Evolutionary conservation across 352 stramenopile species (phyloP).

Genomic region (Plasmopara muralis): DNA sequence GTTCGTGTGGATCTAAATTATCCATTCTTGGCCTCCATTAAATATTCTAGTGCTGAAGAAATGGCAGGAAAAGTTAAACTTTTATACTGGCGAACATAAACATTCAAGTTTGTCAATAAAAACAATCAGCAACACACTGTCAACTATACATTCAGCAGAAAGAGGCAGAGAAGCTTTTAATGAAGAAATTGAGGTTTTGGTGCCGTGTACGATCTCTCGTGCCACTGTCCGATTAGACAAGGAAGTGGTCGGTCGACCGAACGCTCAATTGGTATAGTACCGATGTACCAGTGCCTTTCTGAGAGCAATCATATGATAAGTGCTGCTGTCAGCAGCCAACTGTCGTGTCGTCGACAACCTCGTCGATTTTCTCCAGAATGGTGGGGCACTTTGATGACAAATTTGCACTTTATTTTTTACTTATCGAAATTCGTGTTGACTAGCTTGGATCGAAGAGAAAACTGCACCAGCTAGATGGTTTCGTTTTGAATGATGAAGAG

Average conservation of each 20-base stretch:
- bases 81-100: slow-evolving; percentile 26
- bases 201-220: slow-evolving; percentile 6
- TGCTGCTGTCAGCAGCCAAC: slow-evolving; percentile 11
- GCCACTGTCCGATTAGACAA: slow-evolving; percentile 2
- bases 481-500: slow-evolving; percentile 16
- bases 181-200: slow-evolving; percentile 3
- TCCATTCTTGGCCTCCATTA: not conserved
- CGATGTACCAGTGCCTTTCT: not conserved
- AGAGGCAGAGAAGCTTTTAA: slow-evolving; percentile 7
- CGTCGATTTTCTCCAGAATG: slow-evolving; percentile 35
- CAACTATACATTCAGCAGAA: not conserved
- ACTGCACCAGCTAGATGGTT: slow-evolving; percentile 30
- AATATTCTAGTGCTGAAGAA: slow-evolving; percentile 18
- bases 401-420: not conserved
- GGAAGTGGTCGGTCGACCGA: slow-evolving; percentile 14
- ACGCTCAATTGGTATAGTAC: slow-evolving; percentile 13
- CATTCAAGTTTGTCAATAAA: not conserved
- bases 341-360: slow-evolving; percentile 7
- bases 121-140: slow-evolving; percentile 2
- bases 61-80: slow-evolving; percentile 32
- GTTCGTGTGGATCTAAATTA: slow-evolving; percentile 8
- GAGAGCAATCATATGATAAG: not conserved
- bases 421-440: not conserved
- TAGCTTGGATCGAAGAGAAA: slow-evolving; percentile 34
- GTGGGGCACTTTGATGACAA: slow-evolving; percentile 8